These are phyloP conservation scores for Penicillium sp. DNA, from an alignment of 2,329 filamentous ascomycete genomes.

Conservation along the genomic window DNA sequence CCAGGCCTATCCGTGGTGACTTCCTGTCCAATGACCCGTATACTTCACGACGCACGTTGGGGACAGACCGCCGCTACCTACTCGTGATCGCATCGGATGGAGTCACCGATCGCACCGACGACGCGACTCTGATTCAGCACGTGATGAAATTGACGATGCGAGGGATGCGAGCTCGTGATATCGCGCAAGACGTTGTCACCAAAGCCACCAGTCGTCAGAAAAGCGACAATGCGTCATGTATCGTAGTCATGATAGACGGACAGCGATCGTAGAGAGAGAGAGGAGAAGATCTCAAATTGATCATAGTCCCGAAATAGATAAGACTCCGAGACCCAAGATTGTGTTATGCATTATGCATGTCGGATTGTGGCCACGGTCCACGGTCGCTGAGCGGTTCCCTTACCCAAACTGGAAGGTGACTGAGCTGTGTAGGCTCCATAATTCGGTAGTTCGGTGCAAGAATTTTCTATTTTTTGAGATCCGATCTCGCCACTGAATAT, in stretches of 20 bases:
- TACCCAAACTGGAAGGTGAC: slow-evolving; percentile 24
- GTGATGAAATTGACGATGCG: slow-evolving; percentile 29
- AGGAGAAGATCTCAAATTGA: neutral
- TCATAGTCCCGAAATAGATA: neutral
- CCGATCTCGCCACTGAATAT: neutral
- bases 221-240: slow-evolving; percentile 34
- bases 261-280: slow-evolving; percentile 14
- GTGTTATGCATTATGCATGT: slow-evolving; percentile 24
- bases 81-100: slow-evolving; percentile 32
- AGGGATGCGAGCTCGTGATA: slow-evolving; percentile 28
- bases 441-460: neutral
- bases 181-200: slow-evolving; percentile 27
- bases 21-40: slow-evolving; percentile 34
- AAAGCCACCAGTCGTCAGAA: slow-evolving; percentile 14
- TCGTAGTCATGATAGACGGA: slow-evolving; percentile 32
- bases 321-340: slow-evolving; percentile 1
- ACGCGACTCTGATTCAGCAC: slow-evolving; percentile 27
- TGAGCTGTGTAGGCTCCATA: neutral
- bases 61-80: slow-evolving; percentile 25
- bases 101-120: slow-evolving; percentile 28
- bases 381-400: slow-evolving; percentile 3
- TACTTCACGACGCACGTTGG: slow-evolving; percentile 22
- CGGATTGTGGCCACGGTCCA: slow-evolving; percentile 7
- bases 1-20: slow-evolving; percentile 22
- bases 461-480: neutral